A percentile compares a stretch with the other conserved stretches of the same genome.
Evolutionary conservation across 2,329 filamentous ascomycete genomes (phyloP).

Genomic region (Fusarium staphyleae): DNA sequence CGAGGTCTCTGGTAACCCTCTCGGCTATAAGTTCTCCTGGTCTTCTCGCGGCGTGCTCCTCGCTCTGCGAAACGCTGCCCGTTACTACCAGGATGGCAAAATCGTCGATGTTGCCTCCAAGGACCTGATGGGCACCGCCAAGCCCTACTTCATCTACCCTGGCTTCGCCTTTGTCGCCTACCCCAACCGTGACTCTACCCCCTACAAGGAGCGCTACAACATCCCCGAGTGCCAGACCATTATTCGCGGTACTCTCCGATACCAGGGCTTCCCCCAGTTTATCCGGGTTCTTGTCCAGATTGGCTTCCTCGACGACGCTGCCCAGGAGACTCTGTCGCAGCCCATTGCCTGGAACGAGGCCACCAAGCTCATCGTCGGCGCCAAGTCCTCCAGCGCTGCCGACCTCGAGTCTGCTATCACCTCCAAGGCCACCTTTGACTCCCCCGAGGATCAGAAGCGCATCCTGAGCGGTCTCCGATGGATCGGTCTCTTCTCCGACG

Average conservation of each 20-base stretch:
- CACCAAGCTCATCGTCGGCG: constrained; percentile 77
- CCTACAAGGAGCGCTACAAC: constrained; percentile 86
- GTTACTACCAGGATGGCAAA: constrained; percentile 81
- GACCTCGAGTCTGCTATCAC: constrained; percentile 77
- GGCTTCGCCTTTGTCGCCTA: constrained; percentile 89
- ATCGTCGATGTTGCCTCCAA: constrained; percentile 66
- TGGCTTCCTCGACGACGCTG: constrained; percentile 78
- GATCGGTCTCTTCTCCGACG: constrained; percentile 53
- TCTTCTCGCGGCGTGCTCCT: constrained; percentile 81
- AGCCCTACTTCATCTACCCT: constrained; percentile 90
- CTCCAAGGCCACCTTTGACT: constrained; percentile 63
- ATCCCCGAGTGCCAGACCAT: constrained; percentile 94
- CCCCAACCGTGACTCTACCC: constrained; percentile 88
- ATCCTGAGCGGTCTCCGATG: constrained; percentile 77
- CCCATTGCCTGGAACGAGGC: constrained; percentile 84
- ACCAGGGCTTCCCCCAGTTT: constrained; percentile 90
- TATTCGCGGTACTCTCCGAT: constrained; percentile 81
- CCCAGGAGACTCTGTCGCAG: constrained; percentile 64
- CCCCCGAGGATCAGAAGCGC: constrained; percentile 68
- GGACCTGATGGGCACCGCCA: constrained; percentile 85
- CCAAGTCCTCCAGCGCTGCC: constrained; percentile 68
- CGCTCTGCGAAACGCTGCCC: constrained; percentile 85
- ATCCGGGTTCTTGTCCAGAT: constrained; percentile 87
- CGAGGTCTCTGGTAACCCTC: constrained; percentile 83
- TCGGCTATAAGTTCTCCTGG: constrained; percentile 76